A percentile compares a stretch with the other conserved stretches of the same genome.
Conservation (phyloP, 1,284 basidiomycete genomes). For the Papiliotrema nemorosa region DNA sequence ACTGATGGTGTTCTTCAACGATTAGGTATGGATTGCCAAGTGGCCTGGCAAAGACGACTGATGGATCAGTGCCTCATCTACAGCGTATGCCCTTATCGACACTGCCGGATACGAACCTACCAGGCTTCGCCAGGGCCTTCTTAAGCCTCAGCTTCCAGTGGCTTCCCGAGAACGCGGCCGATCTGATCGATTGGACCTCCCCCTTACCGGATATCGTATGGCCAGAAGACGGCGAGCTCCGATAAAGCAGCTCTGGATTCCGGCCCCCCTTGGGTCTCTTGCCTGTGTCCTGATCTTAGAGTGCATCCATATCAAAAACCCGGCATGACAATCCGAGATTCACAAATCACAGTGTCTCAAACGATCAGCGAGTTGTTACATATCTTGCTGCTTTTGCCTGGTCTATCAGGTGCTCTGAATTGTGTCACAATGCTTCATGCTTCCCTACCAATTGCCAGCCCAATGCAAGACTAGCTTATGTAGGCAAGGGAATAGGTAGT, state of each 20-base stretch:
- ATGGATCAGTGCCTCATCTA: conserved; percentile 32
- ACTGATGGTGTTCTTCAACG: conserved; percentile 37
- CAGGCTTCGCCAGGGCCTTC: conserved; percentile 45
- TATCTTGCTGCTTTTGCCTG: neutral
- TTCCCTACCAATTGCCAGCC: no score
- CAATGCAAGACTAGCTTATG: no score
- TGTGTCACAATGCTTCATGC: no score
- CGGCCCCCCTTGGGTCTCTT: no score
- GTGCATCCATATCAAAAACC: no score
- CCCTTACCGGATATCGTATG: conserved; percentile 34
- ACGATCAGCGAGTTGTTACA: neutral
- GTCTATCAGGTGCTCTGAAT: no score
- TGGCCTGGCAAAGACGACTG: neutral
- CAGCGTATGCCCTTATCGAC: conserved; percentile 17
- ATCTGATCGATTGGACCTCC: conserved; percentile 36
- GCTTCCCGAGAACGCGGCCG: conserved; percentile 20
- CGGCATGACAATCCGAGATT: no score
- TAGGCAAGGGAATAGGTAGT: no score
- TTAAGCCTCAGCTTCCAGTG: conserved; percentile 40
- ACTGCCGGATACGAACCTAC: conserved; percentile 42
- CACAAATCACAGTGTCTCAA: neutral
- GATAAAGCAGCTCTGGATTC: no score
- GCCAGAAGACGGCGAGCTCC: conserved; percentile 36
- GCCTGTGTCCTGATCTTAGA: no score
- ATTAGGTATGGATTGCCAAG: conserved; percentile 24